A percentile compares a stretch with the other conserved stretches of the same genome.
These are phyloP conservation scores for Monascus ruber DNA, from an alignment of 2,329 filamentous ascomycete species.

Conservation along the genomic window DNA sequence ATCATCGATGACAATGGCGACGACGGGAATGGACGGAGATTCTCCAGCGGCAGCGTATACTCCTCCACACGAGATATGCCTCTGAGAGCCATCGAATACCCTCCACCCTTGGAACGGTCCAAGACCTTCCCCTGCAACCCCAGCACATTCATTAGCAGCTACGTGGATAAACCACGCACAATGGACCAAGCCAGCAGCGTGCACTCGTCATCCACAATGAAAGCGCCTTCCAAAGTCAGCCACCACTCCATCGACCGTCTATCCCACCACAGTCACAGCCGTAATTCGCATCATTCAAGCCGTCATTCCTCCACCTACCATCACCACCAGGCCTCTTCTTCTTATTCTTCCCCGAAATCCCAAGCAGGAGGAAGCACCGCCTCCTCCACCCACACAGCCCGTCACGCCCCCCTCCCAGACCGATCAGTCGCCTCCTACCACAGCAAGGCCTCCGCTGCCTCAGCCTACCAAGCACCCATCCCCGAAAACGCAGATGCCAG, in stretches of 20 bases:
- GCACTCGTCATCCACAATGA: conserved; percentile 27
- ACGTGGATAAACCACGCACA: conserved; percentile 22
- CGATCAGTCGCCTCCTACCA: conserved; percentile 16
- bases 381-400: conserved; percentile 24
- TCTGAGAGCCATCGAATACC: conserved; percentile 30
- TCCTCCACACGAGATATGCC: conserved; percentile 21
- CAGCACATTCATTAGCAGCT: conserved; percentile 33
- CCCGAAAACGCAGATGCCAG: conserved; percentile 21
- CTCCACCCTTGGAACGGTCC: conserved; percentile 13
- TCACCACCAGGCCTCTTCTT: conserved; percentile 4
- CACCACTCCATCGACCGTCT: conserved; percentile 8
- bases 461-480: conserved; percentile 18
- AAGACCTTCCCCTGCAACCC: conserved; percentile 18
- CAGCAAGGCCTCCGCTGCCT: conserved; percentile 2
- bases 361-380: conserved; percentile 12
- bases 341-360: conserved; percentile 10
- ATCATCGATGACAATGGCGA: conserved; percentile 15
- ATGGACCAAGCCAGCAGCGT: conserved; percentile 17
- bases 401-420: conserved; percentile 25
- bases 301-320: no score
- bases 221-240: conserved; percentile 16
- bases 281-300: no score
- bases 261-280: conserved; percentile 4
- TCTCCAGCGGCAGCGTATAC: conserved; percentile 28
- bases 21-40: conserved; percentile 11